phyloP scores from a whole-genome alignment of 441 rosid genomes.

The Adansonia grandidieri region DNA sequence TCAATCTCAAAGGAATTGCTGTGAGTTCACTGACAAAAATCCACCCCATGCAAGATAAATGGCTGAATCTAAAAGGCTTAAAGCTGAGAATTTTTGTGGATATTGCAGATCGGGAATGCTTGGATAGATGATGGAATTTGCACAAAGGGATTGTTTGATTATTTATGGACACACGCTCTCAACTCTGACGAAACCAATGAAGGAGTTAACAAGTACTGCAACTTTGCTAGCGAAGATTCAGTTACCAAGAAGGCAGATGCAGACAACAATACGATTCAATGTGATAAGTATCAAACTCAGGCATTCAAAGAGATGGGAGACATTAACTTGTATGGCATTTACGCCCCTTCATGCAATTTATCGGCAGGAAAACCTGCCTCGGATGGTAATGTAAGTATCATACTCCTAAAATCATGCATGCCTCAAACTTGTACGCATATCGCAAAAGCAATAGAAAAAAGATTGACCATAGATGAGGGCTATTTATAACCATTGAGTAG shows the following conservation, averaged over 20 bases:
- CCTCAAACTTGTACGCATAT: neutral
- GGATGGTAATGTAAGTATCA: constrained; percentile 15
- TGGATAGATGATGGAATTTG: constrained; percentile 31
- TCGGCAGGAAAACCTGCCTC: constrained; percentile 6
- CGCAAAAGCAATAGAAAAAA: neutral
- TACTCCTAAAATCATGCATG: neutral
- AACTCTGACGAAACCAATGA: constrained; percentile 37
- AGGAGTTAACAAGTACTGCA: constrained; percentile 32
- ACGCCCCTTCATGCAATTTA: constrained; percentile 34
- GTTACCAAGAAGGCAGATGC: constrained; percentile 9
- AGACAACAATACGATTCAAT: neutral
- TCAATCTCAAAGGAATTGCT: constrained; percentile 46
- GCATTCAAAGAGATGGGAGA: neutral
- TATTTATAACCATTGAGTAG: neutral
- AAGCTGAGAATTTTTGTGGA: neutral
- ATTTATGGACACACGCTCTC: constrained; percentile 36
- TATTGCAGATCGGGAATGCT: constrained; percentile 44
- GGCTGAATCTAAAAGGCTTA: neutral
- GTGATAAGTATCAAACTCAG: neutral
- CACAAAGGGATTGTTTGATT: constrained; percentile 19
- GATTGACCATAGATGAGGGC: neutral
- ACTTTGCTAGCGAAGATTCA: constrained; percentile 21
- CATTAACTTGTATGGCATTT: constrained; percentile 36
- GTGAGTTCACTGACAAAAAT: constrained; percentile 24
- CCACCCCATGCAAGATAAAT: too few species aligned